Base-by-base conservation (phyloP, 805 yeast species). In the Candida koratica region DNA sequence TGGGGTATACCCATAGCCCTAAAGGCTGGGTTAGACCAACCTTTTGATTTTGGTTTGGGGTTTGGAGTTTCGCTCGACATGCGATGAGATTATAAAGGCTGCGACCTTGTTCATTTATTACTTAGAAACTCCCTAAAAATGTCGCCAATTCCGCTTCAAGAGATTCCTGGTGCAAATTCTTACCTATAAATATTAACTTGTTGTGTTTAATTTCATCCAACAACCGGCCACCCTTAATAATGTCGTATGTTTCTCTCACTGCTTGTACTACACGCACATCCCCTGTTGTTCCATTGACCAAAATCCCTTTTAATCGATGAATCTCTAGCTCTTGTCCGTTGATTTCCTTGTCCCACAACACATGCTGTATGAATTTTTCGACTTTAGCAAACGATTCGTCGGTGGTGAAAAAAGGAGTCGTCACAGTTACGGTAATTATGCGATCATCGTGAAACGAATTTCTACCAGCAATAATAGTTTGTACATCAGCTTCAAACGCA, bases 241-340 rank as follows among this genome's bases (percentile, higher is more conserved):
- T 66, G 44, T 93, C 98, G 58, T 87, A 93, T 0, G 95, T 87
- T 37, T 88, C 93, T 41, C 97, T 69, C 0, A 93, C 98, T 9
- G 95, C 97, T 56, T 93, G 98, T 8, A 93, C 61, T 6, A 88
- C 84, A 44, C 74, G 70, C 15, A 71, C 77, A 7, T 49, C 54
- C 2, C n/a, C 5, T 5, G 17, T 17, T 2, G 53, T 55, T n/a
- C 55, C 48, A 19, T 39, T 35, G 42, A 79, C 71, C 6, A 88
- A 44, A 7, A 85, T 56, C 1, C 96, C 97, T 54, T 93, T 93
- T 2, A 83, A 64, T 43, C 97, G 64, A 47, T 88, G 96, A 2
- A 93, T 69, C 43, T 87, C 96, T 3, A 76, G 69, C 1, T 51
- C 49, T 19, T 58, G 57, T 2, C 60, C 72, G 17, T 60, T 66